Evolutionary conservation across 441 rosid genomes (phyloP).

Genomic region (Populus hybrid): DNA sequence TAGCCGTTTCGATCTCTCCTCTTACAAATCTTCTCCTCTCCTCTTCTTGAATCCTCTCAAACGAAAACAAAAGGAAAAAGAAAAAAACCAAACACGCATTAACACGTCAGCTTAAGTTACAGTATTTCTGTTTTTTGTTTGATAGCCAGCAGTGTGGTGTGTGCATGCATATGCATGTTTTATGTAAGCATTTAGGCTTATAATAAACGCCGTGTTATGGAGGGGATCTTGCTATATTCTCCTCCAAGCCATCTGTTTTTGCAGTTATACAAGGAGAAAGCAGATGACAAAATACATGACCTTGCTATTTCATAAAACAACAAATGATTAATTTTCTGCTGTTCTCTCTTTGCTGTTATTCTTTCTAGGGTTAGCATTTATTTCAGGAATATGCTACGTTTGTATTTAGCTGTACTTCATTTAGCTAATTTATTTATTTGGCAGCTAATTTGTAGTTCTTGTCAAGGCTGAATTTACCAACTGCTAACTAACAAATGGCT

Average conservation of each 20-base stretch:
- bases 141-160: neutral
- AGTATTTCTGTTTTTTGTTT: constrained; percentile 1
- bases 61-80: neutral
- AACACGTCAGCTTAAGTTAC: neutral
- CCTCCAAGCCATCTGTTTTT: neutral
- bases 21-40: neutral
- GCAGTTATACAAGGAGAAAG: constrained; percentile 19
- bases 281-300: constrained; percentile 24
- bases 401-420: neutral
- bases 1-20: constrained; percentile 22
- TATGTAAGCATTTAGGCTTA: neutral
- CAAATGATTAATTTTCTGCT: neutral
- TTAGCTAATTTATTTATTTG: neutral
- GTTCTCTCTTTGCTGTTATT: neutral
- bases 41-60: neutral
- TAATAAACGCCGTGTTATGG: constrained; percentile 16
- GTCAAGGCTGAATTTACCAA: neutral
- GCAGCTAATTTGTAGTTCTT: neutral
- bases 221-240: neutral
- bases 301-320: neutral
- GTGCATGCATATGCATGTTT: neutral
- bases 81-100: neutral
- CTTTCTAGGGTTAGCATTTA: constrained; percentile 4
- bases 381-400: neutral
- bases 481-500: neutral